Evolutionary conservation across 306 rosid genomes (phyloP).

Genomic region (Albizia julibrissin): DNA sequence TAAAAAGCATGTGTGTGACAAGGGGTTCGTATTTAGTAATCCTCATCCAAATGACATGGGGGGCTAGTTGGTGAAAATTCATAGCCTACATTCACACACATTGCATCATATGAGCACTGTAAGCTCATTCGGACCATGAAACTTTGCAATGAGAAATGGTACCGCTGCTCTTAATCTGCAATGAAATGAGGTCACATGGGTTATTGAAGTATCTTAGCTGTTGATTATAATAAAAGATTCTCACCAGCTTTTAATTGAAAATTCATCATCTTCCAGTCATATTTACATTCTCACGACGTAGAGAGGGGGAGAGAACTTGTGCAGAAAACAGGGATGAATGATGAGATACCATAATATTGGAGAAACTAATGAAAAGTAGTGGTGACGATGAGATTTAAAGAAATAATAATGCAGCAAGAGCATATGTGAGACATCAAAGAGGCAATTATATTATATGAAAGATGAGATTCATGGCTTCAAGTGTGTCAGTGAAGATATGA

Average conservation of each 20-base stretch:
- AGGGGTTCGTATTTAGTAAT: neutral
- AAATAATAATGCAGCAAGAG: no score
- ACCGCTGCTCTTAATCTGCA: neutral
- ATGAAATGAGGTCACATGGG: neutral
- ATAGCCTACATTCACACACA: neutral
- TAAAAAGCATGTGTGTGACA: constrained; percentile 19
- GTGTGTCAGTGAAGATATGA: no score
- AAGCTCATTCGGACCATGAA: neutral
- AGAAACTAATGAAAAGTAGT: neutral
- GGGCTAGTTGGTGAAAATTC: neutral
- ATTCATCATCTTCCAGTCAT: neutral
- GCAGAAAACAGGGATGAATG: neutral
- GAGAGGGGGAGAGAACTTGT: neutral
- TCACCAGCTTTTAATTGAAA: neutral
- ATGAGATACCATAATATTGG: neutral
- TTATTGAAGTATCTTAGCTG: neutral
- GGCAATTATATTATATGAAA: no score
- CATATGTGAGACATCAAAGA: no score
- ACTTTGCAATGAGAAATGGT: neutral
- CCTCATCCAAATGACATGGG: neutral
- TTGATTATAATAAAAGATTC: neutral
- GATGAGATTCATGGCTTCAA: no score
- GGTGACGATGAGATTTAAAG: no score
- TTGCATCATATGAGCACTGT: neutral
- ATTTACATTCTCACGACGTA: neutral